Conservation (phyloP, 2,329 filamentous ascomycete species). For the Chaetomium olivaceum region DNA sequence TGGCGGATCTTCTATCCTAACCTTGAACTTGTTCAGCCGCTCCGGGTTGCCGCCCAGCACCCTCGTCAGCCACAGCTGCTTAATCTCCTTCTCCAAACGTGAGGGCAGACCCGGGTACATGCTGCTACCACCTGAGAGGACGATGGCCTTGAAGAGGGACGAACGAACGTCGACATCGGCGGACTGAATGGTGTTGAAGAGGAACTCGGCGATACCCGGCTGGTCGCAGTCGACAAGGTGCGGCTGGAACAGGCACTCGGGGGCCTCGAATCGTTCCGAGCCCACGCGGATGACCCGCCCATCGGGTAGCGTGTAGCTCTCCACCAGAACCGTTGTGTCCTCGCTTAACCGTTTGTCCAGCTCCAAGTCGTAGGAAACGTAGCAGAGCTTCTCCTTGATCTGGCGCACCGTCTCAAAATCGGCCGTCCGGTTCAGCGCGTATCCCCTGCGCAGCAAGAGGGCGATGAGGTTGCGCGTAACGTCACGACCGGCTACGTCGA, state of each 20-base stretch:
- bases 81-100: slow-evolving; percentile 94
- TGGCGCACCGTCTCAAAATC: slow-evolving; percentile 99
- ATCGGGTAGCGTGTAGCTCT: slow-evolving; percentile 96
- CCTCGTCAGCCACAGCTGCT: slow-evolving; percentile 95
- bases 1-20: slow-evolving; percentile 96
- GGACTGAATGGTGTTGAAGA: slow-evolving; percentile 98
- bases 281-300: slow-evolving; percentile 94
- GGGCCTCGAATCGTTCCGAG: slow-evolving; percentile 95
- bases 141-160: slow-evolving; percentile 95
- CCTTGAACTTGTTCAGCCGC: slow-evolving; percentile 97
- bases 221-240: slow-evolving; percentile 98
- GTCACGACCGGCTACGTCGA: slow-evolving; percentile 94
- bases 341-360: slow-evolving; percentile 94
- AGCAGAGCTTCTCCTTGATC: slow-evolving; percentile 99
- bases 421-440: slow-evolving; percentile 95
- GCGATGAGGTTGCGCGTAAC: slow-evolving; percentile 98
- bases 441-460: slow-evolving; percentile 87
- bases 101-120: slow-evolving; percentile 98
- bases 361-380: slow-evolving; percentile 96
- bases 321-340: slow-evolving; percentile 94
- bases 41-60: slow-evolving; percentile 91
- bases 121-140: slow-evolving; percentile 93
- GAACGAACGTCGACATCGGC: slow-evolving; percentile 94
- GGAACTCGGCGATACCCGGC: slow-evolving; percentile 91
- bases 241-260: slow-evolving; percentile 97